Evolutionary conservation across 768 basidiomycete genomes (phyloP), one percentile per base, ranked within the genome.

Genomic region (Hortiboletus campestris): DNA sequence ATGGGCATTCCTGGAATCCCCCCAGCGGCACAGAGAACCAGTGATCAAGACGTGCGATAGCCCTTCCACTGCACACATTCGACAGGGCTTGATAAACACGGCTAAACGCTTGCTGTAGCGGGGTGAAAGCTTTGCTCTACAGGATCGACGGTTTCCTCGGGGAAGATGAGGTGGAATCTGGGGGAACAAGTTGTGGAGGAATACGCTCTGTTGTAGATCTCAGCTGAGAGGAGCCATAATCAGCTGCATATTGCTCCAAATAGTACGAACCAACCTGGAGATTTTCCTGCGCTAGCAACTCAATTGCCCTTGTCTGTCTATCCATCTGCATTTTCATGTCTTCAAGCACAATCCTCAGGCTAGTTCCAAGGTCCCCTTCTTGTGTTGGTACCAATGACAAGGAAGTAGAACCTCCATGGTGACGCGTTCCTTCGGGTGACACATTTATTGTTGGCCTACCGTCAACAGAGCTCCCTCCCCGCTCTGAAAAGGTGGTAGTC

Each of bases 311-410:
- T 8, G 75, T 74, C 64, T 83, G 81, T 63, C 76, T 69, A 47
- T 81, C 76, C 60, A 83, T 77, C 63, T 80, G 76, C 58, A 65
- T 60, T 64, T 77, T 80, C 77, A 83, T 76, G 55, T 75, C 72
- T 49, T 67, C 71, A 31, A 83, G 72, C 57, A 76, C 70, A 25
- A 72, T 62, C 51, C 67, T 71, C 25, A 74, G 49, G 31, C 60
- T 69, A 48, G 54, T 57, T 46, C 64, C 66, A 22, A 65, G 48
- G 22, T 59, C 62, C 42, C 43, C 57, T 35, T 67, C 63, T 28
- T 59, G 62, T 17, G 61, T 55, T 17, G 60, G 56, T n/a, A 53
- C 58, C 12, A 56, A 40, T 29, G 60, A 46, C 32, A 51, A 36
- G n/a, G 67, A 54, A 32, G 53, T 38, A 25, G 59, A 36, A 25